Evolutionary conservation across 805 yeast species (phyloP).

Genomic region (Ogataea trehaloabstinens): DNA sequence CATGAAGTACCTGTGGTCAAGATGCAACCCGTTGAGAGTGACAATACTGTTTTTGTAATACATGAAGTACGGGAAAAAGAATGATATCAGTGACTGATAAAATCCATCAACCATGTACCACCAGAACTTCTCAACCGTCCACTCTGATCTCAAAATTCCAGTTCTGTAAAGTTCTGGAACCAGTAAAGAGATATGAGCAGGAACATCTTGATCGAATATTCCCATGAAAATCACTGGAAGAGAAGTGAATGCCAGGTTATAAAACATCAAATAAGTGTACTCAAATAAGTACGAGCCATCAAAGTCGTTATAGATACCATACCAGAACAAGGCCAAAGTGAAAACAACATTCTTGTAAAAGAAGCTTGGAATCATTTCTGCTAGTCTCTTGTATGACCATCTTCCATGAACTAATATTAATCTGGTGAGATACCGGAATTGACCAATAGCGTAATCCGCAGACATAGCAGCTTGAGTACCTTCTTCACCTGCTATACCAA

Average conservation of each 20-base stretch:
- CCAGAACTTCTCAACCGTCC: constrained; percentile 66
- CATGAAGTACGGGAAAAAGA: constrained; percentile 68
- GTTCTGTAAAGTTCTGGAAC: constrained; percentile 74
- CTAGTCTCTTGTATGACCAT: constrained; percentile 80
- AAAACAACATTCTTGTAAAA: constrained; percentile 78
- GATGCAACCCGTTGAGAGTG: constrained; percentile 42
- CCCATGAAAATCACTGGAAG: constrained; percentile 77
- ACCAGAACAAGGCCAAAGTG: constrained; percentile 76
- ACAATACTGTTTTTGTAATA: constrained; percentile 44
- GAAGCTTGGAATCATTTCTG: constrained; percentile 82
- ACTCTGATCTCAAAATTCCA: constrained; percentile 72
- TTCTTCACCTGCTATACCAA: constrained; percentile 90
- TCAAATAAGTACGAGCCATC: constrained; percentile 81
- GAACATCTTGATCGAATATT: constrained; percentile 78
- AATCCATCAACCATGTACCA: constrained; percentile 76
- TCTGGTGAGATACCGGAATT: constrained; percentile 68
- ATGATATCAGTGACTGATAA: constrained; percentile 70
- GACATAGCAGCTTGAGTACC: constrained; percentile 90
- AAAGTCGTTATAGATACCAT: constrained; percentile 67
- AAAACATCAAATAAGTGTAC: constrained; percentile 76
- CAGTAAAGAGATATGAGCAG: constrained; percentile 61
- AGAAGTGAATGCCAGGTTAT: constrained; percentile 80
- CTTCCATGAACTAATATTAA: constrained; percentile 76
- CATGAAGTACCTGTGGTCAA: constrained; percentile 72
- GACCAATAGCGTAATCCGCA: constrained; percentile 83